Evolutionary conservation across 371 early-diverging fungal genomes (phyloP).

Genomic region (Mycotypha africana): DNA sequence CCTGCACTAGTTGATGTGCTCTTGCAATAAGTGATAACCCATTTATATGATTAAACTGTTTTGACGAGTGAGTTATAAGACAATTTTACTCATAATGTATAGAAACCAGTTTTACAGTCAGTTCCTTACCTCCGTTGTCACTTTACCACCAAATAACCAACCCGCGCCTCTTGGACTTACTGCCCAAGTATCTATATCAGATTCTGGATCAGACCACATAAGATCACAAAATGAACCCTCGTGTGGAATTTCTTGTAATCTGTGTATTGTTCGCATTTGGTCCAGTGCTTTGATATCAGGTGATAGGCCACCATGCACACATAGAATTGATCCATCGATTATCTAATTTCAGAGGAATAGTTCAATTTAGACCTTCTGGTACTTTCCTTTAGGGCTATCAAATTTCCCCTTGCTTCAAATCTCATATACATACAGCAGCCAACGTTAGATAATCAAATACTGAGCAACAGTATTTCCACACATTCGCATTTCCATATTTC

Average conservation of each 20-base stretch:
- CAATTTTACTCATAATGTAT: too few species aligned
- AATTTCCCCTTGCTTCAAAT: slow-evolving; percentile 65
- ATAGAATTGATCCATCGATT: slow-evolving; percentile 76
- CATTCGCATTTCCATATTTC: slow-evolving; percentile 97
- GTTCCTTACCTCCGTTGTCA: slow-evolving; percentile 80
- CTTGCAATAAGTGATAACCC: slow-evolving; percentile 95
- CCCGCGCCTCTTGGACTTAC: slow-evolving; percentile 99
- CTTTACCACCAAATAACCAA: slow-evolving; percentile 97
- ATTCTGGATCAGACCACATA: slow-evolving; percentile 93
- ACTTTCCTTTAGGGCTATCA: neutral
- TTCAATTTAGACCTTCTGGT: neutral
- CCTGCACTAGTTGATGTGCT: slow-evolving; percentile 99
- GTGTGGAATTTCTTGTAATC: slow-evolving; percentile 98
- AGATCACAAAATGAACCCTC: slow-evolving; percentile 98
- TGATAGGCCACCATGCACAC: slow-evolving; percentile 99
- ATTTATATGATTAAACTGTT: slow-evolving; percentile 98
- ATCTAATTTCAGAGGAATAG: slow-evolving; percentile 12
- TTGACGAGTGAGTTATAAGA: too few species aligned
- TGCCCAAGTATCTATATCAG: slow-evolving; percentile 98
- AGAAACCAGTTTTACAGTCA: too few species aligned
- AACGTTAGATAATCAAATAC: slow-evolving; percentile 98
- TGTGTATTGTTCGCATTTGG: slow-evolving; percentile 94
- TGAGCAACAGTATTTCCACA: slow-evolving; percentile 99
- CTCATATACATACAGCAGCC: slow-evolving; percentile 69
- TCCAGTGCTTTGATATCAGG: slow-evolving; percentile 96